These are phyloP conservation scores for Pneumocystis canis DNA, from an alignment of 1,139 yeast species.

Conservation along the genomic window DNA sequence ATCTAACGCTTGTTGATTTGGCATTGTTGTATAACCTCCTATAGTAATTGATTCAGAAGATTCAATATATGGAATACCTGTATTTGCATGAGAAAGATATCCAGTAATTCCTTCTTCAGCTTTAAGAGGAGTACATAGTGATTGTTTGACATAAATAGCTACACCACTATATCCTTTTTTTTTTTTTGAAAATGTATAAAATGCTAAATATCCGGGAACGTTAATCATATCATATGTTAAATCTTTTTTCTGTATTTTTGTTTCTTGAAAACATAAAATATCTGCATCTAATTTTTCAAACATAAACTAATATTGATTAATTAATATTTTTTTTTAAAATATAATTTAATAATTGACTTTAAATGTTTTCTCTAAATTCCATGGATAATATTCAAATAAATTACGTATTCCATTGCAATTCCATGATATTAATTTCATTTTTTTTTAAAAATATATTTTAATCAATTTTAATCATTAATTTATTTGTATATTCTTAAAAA, in stretches of 20 bases:
- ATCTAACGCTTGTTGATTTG: slow-evolving; percentile 24
- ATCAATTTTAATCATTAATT: background rate
- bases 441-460: background rate
- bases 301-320: slow-evolving; percentile 23
- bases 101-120: slow-evolving; percentile 95
- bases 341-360: slow-evolving; percentile 3
- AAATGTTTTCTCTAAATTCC: background rate
- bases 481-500: background rate
- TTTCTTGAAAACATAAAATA: slow-evolving; percentile 68
- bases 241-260: slow-evolving; percentile 46
- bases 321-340: background rate
- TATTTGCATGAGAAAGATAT: slow-evolving; percentile 23
- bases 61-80: slow-evolving; percentile 11
- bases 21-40: slow-evolving; percentile 51
- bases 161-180: slow-evolving; percentile 84
- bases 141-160: slow-evolving; percentile 53
- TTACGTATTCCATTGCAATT: slow-evolving; percentile 12
- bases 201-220: slow-evolving; percentile 45
- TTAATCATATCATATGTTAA: slow-evolving; percentile 40
- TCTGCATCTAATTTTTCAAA: slow-evolving; percentile 54
- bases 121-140: slow-evolving; percentile 36
- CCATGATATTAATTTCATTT: slow-evolving; percentile 14
- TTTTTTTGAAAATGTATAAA: slow-evolving; percentile 47
- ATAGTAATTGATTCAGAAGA: slow-evolving; percentile 26
- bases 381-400: slow-evolving; percentile 2